Conservation (phyloP, 2,329 filamentous ascomycete species). For the Fusarium drepaniforme region DNA sequence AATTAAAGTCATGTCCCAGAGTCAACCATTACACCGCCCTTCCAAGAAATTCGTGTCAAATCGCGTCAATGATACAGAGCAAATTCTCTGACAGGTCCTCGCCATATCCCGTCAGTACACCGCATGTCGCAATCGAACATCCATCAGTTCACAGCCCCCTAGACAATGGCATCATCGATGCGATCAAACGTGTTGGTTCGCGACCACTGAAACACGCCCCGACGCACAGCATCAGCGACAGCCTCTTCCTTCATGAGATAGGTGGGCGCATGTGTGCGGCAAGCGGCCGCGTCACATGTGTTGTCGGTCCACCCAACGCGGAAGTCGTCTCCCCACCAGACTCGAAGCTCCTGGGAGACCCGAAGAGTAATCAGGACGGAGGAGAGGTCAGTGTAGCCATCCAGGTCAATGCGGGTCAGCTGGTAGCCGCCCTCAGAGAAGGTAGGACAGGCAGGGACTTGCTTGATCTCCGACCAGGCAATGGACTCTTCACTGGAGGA, state of each 20-base stretch:
- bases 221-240: constrained; percentile 46
- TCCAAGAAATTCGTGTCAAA: constrained; percentile 52
- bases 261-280: constrained; percentile 45
- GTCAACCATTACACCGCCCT: constrained; percentile 48
- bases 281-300: constrained; percentile 53
- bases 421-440: constrained; percentile 50
- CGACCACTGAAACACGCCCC: constrained; percentile 52
- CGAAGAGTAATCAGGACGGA: constrained; percentile 54
- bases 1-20: constrained; percentile 48
- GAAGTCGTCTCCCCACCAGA: constrained; percentile 58
- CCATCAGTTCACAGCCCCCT: constrained; percentile 47
- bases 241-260: constrained; percentile 49
- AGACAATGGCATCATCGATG: constrained; percentile 48
- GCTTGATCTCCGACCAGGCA: constrained; percentile 55
- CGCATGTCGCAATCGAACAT: constrained; percentile 18
- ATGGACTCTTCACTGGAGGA: constrained; percentile 51
- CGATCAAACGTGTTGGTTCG: constrained; percentile 48
- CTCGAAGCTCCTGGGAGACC: constrained; percentile 52
- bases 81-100: constrained; percentile 44
- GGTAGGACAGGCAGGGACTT: constrained; percentile 52
- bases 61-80: constrained; percentile 48
- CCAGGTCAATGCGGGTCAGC: constrained; percentile 51
- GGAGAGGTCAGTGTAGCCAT: constrained; percentile 54
- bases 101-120: constrained; percentile 36
- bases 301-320: constrained; percentile 57